These are phyloP conservation scores for Neophaeococcomyces aloes DNA, from an alignment of 2,329 filamentous ascomycete species.

Conservation along the genomic window DNA sequence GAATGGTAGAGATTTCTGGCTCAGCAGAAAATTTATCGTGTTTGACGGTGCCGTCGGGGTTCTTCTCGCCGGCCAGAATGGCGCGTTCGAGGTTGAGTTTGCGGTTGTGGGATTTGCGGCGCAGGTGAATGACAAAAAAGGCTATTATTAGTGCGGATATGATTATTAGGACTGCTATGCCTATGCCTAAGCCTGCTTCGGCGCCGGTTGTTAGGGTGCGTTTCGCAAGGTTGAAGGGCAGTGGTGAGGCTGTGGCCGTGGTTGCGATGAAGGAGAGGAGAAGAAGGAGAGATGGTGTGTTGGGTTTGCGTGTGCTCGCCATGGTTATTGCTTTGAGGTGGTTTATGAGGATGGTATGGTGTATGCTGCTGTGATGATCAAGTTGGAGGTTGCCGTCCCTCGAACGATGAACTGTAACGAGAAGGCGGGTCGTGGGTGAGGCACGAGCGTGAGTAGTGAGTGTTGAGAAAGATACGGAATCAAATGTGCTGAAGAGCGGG, in stretches of 20 bases:
- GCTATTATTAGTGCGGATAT: slow-evolving; percentile 13
- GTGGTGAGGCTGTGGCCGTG: slow-evolving; percentile 10
- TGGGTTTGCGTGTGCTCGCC: not conserved
- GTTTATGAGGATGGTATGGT: not conserved
- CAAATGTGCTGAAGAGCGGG: too few species aligned
- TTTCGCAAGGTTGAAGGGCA: slow-evolving; percentile 14
- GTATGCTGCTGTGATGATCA: not conserved
- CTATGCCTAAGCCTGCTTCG: slow-evolving; percentile 20
- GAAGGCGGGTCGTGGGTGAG: too few species aligned
- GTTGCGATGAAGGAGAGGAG: slow-evolving; percentile 12
- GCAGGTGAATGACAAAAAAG: slow-evolving; percentile 20
- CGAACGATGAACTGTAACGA: too few species aligned
- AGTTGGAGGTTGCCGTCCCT: not conserved
- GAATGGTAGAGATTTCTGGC: slow-evolving; percentile 11
- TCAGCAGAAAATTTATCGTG: slow-evolving; percentile 15
- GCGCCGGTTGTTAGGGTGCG: slow-evolving; percentile 17
- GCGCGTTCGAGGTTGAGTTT: slow-evolving; percentile 18
- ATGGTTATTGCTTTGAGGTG: not conserved
- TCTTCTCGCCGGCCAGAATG: slow-evolving; percentile 21
- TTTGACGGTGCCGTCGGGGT: slow-evolving; percentile 19
- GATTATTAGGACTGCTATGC: slow-evolving; percentile 17
- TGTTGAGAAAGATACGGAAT: too few species aligned
- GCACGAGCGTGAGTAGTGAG: too few species aligned
- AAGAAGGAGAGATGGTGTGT: slow-evolving; percentile 3
- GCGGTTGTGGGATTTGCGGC: slow-evolving; percentile 16